A percentile compares a stretch with the other conserved stretches of the same genome.
Conservation (phyloP, 345 rosid species). For the Geranium rotundifolium region DNA sequence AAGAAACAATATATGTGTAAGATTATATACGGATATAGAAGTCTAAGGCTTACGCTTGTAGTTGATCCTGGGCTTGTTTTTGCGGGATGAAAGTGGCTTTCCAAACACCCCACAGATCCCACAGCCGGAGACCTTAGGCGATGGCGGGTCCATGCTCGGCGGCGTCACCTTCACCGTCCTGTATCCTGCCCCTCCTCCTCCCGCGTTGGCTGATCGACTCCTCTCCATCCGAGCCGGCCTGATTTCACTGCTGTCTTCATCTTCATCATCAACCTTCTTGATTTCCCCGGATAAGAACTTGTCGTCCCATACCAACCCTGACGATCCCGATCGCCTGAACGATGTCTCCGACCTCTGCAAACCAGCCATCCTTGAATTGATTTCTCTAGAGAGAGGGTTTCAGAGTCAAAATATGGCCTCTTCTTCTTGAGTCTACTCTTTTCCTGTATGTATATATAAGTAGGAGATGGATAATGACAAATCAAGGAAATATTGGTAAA, state of each 20-base stretch:
- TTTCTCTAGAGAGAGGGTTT: too few species aligned
- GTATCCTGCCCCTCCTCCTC: slow-evolving; percentile 1
- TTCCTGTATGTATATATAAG: neutral
- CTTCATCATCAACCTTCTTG: slow-evolving; percentile 1
- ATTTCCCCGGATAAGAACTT: slow-evolving; percentile 36
- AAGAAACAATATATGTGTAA: too few species aligned
- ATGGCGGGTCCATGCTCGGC: slow-evolving; percentile 41
- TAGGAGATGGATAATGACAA: slow-evolving; percentile 13
- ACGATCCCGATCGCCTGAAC: slow-evolving; percentile 81
- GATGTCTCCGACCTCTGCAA: slow-evolving; percentile 64
- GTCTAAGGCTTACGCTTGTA: slow-evolving; percentile 8
- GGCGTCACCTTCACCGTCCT: slow-evolving; percentile 17
- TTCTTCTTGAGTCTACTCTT: neutral
- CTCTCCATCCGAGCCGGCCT: slow-evolving; percentile 6
- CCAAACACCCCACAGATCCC: slow-evolving; percentile 42
- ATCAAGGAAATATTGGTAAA: slow-evolving; percentile 5
- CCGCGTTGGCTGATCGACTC: neutral
- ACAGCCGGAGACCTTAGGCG: slow-evolving; percentile 56
- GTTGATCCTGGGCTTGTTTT: slow-evolving; percentile 8
- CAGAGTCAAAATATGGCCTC: neutral
- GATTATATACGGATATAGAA: neutral
- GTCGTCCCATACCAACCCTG: slow-evolving; percentile 75
- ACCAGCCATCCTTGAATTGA: slow-evolving; percentile 14
- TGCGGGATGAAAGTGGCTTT: slow-evolving; percentile 13
- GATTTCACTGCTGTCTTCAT: slow-evolving; percentile 1